Conservation (phyloP, 345 rosid genomes). For the Trapa bicornis region DNA sequence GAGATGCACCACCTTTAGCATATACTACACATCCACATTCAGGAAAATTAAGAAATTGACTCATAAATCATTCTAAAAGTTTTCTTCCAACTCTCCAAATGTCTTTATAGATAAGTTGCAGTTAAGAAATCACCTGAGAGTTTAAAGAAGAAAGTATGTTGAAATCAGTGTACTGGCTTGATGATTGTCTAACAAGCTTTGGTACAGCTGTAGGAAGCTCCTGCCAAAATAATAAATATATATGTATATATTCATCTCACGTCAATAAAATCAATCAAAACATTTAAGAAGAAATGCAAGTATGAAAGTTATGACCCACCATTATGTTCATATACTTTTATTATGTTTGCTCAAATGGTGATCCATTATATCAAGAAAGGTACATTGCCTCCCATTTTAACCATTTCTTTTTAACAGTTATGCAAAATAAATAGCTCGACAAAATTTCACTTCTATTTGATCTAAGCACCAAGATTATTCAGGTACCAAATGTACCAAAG, state of each 20-base stretch:
- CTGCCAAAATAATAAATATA: slow-evolving; percentile 27
- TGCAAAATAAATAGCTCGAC: not conserved
- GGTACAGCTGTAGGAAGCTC: slow-evolving; percentile 67
- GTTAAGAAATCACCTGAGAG: slow-evolving; percentile 55
- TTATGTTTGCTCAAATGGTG: not conserved
- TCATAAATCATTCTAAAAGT: not conserved
- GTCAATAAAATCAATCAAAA: not conserved
- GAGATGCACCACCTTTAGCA: not conserved
- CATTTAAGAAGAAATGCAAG: not conserved
- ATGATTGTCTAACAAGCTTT: slow-evolving; percentile 61
- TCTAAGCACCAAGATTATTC: not conserved
- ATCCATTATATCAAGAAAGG: not conserved
- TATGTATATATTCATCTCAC: not conserved
- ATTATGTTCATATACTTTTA: not conserved
- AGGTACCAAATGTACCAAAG: not conserved
- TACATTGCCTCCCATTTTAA: not conserved
- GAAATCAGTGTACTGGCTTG: slow-evolving; percentile 78
- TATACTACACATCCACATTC: not conserved
- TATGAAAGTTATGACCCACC: not conserved
- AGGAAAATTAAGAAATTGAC: not conserved
- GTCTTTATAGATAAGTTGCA: not conserved
- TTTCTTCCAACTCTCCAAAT: not conserved
- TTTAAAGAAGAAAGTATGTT: slow-evolving; percentile 82
- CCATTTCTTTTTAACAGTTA: not conserved
- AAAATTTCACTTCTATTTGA: not conserved